Evolutionary conservation across 1,139 yeast species (phyloP).

Genomic region (Entelexis sorbosivorans): DNA sequence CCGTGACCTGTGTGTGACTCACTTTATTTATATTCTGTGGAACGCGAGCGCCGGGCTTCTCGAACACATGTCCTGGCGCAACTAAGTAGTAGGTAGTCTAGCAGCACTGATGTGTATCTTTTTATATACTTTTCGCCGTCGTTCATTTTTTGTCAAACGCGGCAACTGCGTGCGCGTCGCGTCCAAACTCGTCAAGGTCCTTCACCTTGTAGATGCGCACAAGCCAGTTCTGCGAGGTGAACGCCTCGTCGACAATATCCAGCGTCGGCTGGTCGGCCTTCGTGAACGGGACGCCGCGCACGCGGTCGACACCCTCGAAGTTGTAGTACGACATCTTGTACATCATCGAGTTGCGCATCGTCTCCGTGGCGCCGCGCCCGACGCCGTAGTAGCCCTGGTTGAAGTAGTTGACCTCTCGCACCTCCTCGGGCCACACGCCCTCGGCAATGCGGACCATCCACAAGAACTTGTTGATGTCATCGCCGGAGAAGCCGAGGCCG

Average conservation of each 20-base stretch:
- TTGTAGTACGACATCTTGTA: slow-evolving; percentile 91
- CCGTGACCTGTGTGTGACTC: no score
- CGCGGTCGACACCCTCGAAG: slow-evolving; percentile 74
- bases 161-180: slow-evolving; percentile 29
- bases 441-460: slow-evolving; percentile 99
- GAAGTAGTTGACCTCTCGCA: slow-evolving; percentile 74
- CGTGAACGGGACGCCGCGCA: slow-evolving; percentile 67
- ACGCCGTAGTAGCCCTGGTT: slow-evolving; percentile 84
- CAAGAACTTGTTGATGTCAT: slow-evolving; percentile 88
- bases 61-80: no score
- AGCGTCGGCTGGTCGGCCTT: slow-evolving; percentile 46
- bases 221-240: slow-evolving; percentile 92
- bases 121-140: background rate
- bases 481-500: slow-evolving; percentile 85
- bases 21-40: no score
- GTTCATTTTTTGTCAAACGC: slow-evolving; percentile 9
- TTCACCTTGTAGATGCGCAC: slow-evolving; percentile 91
- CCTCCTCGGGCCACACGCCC: slow-evolving; percentile 98
- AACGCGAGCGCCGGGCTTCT: no score
- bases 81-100: no score
- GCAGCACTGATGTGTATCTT: background rate
- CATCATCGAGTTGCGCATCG: slow-evolving; percentile 85
- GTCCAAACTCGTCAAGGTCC: slow-evolving; percentile 77
- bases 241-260: slow-evolving; percentile 82
- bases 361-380: slow-evolving; percentile 65